Conservation (phyloP, 2,329 filamentous ascomycete genomes). For the Waltergamsia citrina region DNA sequence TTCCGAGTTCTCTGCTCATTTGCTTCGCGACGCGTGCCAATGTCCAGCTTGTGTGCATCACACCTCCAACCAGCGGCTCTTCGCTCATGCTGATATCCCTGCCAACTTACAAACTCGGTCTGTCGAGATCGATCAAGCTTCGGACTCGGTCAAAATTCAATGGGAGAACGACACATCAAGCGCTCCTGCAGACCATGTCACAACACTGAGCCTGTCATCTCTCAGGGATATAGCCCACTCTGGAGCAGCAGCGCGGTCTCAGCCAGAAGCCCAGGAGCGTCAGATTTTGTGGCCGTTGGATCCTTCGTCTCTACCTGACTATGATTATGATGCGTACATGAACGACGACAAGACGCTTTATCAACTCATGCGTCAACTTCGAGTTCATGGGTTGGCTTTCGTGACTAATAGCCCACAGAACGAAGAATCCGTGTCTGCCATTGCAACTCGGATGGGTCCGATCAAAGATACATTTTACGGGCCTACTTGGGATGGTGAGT, state of each 20-base stretch:
- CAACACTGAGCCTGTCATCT: not conserved
- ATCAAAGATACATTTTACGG: slow-evolving; percentile 5
- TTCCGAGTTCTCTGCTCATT: slow-evolving; percentile 1
- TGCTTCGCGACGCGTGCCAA: slow-evolving; percentile 2
- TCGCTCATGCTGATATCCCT: slow-evolving; percentile 4
- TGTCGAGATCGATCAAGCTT: not conserved
- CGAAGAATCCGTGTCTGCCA: slow-evolving; percentile 1
- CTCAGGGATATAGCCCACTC: not conserved
- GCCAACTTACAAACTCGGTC: not conserved
- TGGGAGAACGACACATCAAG: slow-evolving; percentile 1
- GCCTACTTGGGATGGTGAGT: slow-evolving; percentile 4
- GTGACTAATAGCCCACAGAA: slow-evolving; percentile 1
- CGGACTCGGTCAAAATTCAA: not conserved
- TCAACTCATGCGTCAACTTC: slow-evolving; percentile 1
- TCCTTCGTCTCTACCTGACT: slow-evolving; percentile 1
- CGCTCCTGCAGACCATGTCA: not conserved
- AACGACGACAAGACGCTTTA: slow-evolving; percentile 2
- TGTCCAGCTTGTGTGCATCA: slow-evolving; percentile 2
- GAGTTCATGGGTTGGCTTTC: not conserved
- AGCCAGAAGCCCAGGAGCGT: not conserved
- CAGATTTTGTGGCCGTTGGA: slow-evolving; percentile 1
- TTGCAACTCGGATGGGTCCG: slow-evolving; percentile 3
- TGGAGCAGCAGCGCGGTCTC: not conserved
- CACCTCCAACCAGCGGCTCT: slow-evolving; percentile 4
- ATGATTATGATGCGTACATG: slow-evolving; percentile 4